A percentile compares a stretch with the other conserved stretches of the same genome.
phyloP scores from a whole-genome alignment of 2,329 filamentous ascomycete species.

The Fusarium sp. region DNA sequence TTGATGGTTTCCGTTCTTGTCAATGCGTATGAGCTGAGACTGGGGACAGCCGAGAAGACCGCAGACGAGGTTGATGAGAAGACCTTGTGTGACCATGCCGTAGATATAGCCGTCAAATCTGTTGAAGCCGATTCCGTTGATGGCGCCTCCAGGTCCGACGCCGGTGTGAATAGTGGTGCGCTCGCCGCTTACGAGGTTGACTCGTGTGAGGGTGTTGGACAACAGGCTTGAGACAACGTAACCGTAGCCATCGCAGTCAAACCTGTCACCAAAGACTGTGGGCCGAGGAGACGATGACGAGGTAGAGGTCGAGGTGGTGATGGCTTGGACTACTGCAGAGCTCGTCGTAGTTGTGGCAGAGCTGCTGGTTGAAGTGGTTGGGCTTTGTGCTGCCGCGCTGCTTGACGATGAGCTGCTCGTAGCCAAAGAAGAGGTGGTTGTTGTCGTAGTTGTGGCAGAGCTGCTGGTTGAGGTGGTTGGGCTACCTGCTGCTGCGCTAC shows the following conservation, averaged over 20 bases:
- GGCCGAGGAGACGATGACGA: slow-evolving; percentile 1
- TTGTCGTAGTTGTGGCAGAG: too few species aligned
- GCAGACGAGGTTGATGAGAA: not conserved
- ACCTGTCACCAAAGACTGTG: slow-evolving; percentile 16
- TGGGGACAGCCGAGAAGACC: not conserved
- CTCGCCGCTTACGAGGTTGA: slow-evolving; percentile 14
- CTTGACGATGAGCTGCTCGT: not conserved
- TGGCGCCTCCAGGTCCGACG: slow-evolving; percentile 8
- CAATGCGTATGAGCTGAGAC: slow-evolving; percentile 28
- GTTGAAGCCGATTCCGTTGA: slow-evolving; percentile 39
- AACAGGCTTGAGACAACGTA: slow-evolving; percentile 15
- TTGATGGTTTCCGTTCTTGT: slow-evolving; percentile 11
- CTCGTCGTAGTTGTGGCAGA: not conserved
- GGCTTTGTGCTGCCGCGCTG: not conserved
- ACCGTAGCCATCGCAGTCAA: slow-evolving; percentile 24
- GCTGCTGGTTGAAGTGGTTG: not conserved
- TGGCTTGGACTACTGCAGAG: not conserved
- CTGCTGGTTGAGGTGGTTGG: too few species aligned
- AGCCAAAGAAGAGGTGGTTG: not conserved
- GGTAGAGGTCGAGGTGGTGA: not conserved
- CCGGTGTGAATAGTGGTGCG: not conserved
- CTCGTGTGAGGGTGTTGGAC: slow-evolving; percentile 1
- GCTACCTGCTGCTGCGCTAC: too few species aligned
- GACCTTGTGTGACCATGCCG: slow-evolving; percentile 3
- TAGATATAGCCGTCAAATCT: slow-evolving; percentile 37